Evolutionary conservation across 176 grass and related monocot species (phyloP), one percentile per base, ranked within the genome.

Genomic region (Raddia distichophylla): DNA sequence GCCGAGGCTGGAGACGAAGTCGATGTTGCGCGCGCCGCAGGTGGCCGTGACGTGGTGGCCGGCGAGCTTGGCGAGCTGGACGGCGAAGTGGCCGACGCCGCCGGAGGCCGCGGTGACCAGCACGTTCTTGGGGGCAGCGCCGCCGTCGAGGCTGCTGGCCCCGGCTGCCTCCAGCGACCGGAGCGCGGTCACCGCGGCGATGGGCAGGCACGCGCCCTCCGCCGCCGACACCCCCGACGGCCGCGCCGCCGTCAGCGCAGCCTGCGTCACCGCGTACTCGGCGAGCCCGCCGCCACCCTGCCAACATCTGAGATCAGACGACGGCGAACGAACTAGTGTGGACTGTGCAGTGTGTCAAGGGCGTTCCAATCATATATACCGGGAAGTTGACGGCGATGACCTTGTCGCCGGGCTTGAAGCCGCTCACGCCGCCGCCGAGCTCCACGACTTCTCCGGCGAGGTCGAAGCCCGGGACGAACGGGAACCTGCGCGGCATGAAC

Each of bases 21-120:
- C 66, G 0, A 82, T 3, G 64, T 94, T 94, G 16, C 92, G 86
- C 68, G 53, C 71, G 52, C 92, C 89, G 60, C 92, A 94, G 54
- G 89, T 94, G 18, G 92, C 76, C 9, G 86, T 91, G 45, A 87
- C 75, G 37, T 84, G 80, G 3, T 86, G 52, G 3, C 89, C 86
- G 4, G 89, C 86, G 0, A 86, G 69, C 44, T 86, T 89, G 2
- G 92, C 86, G 8, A 89, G 76, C 56, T 90, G 91, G 42, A 90
- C 88, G 34, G 88, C 82, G 54, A 83, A 90, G 69, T 76, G 79
- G 19, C 91, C 91, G 2, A 94, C 85, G 33, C 91, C 91, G 67
- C 85, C 91, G 3, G 91, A 94, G 18, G 91, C 89, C 2, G 86
- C 92, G 7, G 92, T 94, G 67, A 94, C 80, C 37, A 94, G 79